phyloP scores from a whole-genome alignment of 1,284 basidiomycete species.

The Boletus sp. region DNA sequence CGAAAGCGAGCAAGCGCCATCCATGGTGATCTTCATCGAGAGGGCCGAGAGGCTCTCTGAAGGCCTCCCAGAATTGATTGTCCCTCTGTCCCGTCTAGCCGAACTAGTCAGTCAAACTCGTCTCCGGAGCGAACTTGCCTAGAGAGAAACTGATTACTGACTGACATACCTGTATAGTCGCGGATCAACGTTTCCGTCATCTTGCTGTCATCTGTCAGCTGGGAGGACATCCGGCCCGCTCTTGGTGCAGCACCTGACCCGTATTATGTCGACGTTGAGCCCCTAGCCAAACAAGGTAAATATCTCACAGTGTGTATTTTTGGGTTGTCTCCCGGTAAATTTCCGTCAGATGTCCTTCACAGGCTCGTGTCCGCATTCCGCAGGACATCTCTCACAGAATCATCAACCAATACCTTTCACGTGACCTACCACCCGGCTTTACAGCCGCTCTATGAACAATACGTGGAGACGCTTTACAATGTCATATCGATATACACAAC shows the following conservation, averaged over 20 bases:
- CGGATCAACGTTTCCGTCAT: conserved; percentile 57
- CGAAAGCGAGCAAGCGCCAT: conserved; percentile 31
- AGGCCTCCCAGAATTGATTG: conserved; percentile 63
- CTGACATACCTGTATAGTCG: conserved; percentile 38
- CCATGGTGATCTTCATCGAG: conserved; percentile 67
- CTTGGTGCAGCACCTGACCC: conserved; percentile 78
- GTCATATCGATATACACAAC: conserved; percentile 68
- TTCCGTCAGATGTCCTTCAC: conserved; percentile 36
- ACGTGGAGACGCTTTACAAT: conserved; percentile 64
- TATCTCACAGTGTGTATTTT: not conserved
- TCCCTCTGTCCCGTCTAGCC: conserved; percentile 71
- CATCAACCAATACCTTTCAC: conserved; percentile 29
- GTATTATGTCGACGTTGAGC: conserved; percentile 66
- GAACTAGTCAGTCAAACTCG: conserved; percentile 68
- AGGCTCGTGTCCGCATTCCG: conserved; percentile 33
- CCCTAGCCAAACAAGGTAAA: conserved; percentile 65
- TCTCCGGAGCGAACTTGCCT: not conserved
- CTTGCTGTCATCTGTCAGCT: conserved; percentile 68
- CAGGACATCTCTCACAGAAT: conserved; percentile 33
- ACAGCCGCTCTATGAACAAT: conserved; percentile 66
- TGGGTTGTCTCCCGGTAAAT: not conserved
- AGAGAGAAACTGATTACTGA: conserved; percentile 7
- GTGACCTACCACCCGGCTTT: conserved; percentile 57
- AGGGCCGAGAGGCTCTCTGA: conserved; percentile 70
- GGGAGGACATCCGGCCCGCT: conserved; percentile 75